phyloP scores from a whole-genome alignment of 352 stramenopile species.

The Globisporangium polare region DNA sequence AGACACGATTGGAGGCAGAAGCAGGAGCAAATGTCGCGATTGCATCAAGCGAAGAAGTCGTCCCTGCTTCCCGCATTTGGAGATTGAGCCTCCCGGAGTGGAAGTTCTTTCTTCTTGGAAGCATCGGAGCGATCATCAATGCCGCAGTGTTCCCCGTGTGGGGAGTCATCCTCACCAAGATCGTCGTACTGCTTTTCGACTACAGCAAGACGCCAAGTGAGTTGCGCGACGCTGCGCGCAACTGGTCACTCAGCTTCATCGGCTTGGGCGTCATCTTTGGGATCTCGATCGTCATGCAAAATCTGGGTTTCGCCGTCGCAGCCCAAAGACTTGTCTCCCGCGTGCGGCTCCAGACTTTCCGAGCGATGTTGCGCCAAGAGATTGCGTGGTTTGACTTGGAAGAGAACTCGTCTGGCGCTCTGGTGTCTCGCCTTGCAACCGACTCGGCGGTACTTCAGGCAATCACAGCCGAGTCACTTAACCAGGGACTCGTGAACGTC shows the following conservation, averaged over 20 bases:
- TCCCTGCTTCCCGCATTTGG: slow-evolving; percentile 40
- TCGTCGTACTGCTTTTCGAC: slow-evolving; percentile 50
- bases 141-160: slow-evolving; percentile 41
- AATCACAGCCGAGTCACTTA: slow-evolving; percentile 67
- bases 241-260: slow-evolving; percentile 36
- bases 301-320: slow-evolving; percentile 53
- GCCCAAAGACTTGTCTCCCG: slow-evolving; percentile 44
- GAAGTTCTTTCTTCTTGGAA: slow-evolving; percentile 42
- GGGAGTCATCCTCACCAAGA: slow-evolving; percentile 49
- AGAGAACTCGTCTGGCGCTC: slow-evolving; percentile 53
- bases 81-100: slow-evolving; percentile 37
- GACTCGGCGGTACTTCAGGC: slow-evolving; percentile 75
- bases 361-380: slow-evolving; percentile 66
- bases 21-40: background rate
- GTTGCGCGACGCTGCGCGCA: slow-evolving; percentile 32
- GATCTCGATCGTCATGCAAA: slow-evolving; percentile 35
- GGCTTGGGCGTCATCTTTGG: slow-evolving; percentile 34
- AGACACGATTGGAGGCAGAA: background rate
- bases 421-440: slow-evolving; percentile 58
- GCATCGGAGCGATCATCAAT: slow-evolving; percentile 34
- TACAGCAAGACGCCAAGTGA: slow-evolving; percentile 32
- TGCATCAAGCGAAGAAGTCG: slow-evolving; percentile 18
- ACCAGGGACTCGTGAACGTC: slow-evolving; percentile 43
- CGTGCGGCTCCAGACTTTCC: slow-evolving; percentile 39
- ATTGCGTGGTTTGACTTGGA: slow-evolving; percentile 73